These are phyloP conservation scores for Cadophora malorum DNA, from an alignment of 2,329 filamentous ascomycete genomes.

Conservation along the genomic window DNA sequence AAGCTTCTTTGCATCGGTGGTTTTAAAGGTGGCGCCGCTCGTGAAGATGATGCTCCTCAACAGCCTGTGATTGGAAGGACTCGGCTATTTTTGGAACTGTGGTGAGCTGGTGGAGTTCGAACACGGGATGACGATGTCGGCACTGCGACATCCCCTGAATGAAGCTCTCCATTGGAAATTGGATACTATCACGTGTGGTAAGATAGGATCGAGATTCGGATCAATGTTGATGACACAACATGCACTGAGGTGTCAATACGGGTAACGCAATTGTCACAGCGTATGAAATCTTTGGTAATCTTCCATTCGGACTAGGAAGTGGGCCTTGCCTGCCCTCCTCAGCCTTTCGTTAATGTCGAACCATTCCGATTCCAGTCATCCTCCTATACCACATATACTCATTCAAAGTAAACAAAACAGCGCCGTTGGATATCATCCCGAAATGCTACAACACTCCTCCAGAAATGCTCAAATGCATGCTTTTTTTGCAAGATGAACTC, in stretches of 20 bases:
- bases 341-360: background rate
- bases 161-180: slow-evolving; percentile 6
- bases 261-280: background rate
- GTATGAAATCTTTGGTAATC: background rate
- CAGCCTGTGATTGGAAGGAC: slow-evolving; percentile 19
- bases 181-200: slow-evolving; percentile 17
- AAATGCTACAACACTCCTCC: slow-evolving; percentile 32
- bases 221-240: background rate
- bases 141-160: background rate
- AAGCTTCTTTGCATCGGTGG: slow-evolving; percentile 26
- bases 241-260: background rate
- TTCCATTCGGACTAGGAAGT: background rate
- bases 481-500: slow-evolving; percentile 16
- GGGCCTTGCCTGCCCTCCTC: background rate
- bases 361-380: background rate
- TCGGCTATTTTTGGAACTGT: slow-evolving; percentile 21
- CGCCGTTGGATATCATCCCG: slow-evolving; percentile 36
- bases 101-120: slow-evolving; percentile 5
- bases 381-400: background rate
- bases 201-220: background rate
- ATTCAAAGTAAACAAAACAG: slow-evolving; percentile 21
- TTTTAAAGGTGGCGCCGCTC: slow-evolving; percentile 18
- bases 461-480: slow-evolving; percentile 31
- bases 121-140: slow-evolving; percentile 12
- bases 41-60: background rate